Percentiles rank a stretch among this genome's conserved stretches.
Evolutionary conservation across 1,284 basidiomycete genomes (phyloP).

Genomic region (Ustilago trichophora): DNA sequence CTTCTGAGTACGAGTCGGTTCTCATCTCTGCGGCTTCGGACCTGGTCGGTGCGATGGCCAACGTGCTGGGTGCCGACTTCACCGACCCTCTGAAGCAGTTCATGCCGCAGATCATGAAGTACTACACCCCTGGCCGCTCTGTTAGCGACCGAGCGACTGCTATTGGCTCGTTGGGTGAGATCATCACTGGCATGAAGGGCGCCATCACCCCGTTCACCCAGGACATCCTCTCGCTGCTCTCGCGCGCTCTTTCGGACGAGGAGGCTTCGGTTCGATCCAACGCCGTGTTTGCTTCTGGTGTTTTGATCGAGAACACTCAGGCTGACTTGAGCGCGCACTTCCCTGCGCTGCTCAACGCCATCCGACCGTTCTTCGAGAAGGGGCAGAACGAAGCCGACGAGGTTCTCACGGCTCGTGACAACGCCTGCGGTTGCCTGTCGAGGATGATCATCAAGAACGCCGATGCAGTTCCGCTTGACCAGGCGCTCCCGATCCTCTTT

Average conservation of each 20-base stretch:
- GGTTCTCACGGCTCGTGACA: slow-evolving; percentile 87
- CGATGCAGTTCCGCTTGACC: slow-evolving; percentile 82
- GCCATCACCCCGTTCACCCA: slow-evolving; percentile 84
- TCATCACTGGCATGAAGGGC: slow-evolving; percentile 89
- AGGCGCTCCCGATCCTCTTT: slow-evolving; percentile 84
- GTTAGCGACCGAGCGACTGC: slow-evolving; percentile 90
- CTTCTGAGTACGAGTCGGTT: slow-evolving; percentile 96
- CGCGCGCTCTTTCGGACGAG: slow-evolving; percentile 78
- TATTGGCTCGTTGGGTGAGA: slow-evolving; percentile 93
- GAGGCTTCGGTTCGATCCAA: slow-evolving; percentile 95
- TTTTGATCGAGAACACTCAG: slow-evolving; percentile 87
- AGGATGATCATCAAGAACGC: slow-evolving; percentile 87
- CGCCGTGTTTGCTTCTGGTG: slow-evolving; percentile 91
- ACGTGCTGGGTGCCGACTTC: slow-evolving; percentile 85
- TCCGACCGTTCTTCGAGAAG: slow-evolving; percentile 84
- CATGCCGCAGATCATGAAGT: slow-evolving; percentile 88
- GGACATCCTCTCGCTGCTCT: slow-evolving; percentile 68
- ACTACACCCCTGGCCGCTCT: slow-evolving; percentile 86
- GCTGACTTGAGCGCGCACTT: slow-evolving; percentile 86
- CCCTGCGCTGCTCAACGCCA: slow-evolving; percentile 78
- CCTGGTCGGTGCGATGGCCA: slow-evolving; percentile 89
- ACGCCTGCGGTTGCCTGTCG: slow-evolving; percentile 90
- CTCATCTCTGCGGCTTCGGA: slow-evolving; percentile 94
- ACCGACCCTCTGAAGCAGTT: slow-evolving; percentile 83
- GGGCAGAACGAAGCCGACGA: slow-evolving; percentile 72